These are phyloP conservation scores for Neofusicoccum umdonicola DNA, from an alignment of 2,329 filamentous ascomycete genomes.

Conservation along the genomic window DNA sequence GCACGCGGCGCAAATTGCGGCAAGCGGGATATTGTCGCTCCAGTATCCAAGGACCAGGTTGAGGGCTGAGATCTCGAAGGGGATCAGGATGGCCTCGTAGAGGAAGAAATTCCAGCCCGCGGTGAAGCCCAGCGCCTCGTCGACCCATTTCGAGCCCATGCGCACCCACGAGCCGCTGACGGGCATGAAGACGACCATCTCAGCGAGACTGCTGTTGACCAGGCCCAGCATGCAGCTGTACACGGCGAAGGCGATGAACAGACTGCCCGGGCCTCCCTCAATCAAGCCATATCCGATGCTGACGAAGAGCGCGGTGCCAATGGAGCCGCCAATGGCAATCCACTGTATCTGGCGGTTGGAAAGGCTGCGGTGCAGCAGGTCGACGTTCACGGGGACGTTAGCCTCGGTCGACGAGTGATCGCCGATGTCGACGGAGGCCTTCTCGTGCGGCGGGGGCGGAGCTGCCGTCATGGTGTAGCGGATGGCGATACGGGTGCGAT, in stretches of 20 bases:
- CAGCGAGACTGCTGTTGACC: constrained; percentile 60
- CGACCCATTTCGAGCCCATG: constrained; percentile 63
- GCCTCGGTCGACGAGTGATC: background rate
- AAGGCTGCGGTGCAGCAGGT: constrained; percentile 39
- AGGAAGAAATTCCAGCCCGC: constrained; percentile 53
- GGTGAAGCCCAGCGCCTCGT: constrained; percentile 62
- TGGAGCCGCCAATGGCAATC: constrained; percentile 42
- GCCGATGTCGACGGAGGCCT: background rate
- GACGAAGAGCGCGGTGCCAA: constrained; percentile 55
- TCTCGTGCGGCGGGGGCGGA: background rate
- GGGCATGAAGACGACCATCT: constrained; percentile 64
- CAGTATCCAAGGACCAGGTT: constrained; percentile 42
- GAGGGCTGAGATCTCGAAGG: constrained; percentile 51
- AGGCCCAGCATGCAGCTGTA: constrained; percentile 44
- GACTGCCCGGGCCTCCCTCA: constrained; percentile 50
- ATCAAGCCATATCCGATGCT: constrained; percentile 58
- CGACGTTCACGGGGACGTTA: constrained; percentile 22
- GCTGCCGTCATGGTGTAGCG: background rate
- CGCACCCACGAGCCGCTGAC: constrained; percentile 64
- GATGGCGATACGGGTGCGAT: background rate
- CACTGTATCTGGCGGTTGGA: constrained; percentile 42
- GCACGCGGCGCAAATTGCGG: constrained; percentile 40
- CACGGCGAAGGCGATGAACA: constrained; percentile 59
- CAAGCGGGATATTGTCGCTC: constrained; percentile 47
- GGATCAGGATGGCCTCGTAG: constrained; percentile 50